phyloP scores from a whole-genome alignment of 192 early-diverging fungal species.

The Coemansia sp. region DNA sequence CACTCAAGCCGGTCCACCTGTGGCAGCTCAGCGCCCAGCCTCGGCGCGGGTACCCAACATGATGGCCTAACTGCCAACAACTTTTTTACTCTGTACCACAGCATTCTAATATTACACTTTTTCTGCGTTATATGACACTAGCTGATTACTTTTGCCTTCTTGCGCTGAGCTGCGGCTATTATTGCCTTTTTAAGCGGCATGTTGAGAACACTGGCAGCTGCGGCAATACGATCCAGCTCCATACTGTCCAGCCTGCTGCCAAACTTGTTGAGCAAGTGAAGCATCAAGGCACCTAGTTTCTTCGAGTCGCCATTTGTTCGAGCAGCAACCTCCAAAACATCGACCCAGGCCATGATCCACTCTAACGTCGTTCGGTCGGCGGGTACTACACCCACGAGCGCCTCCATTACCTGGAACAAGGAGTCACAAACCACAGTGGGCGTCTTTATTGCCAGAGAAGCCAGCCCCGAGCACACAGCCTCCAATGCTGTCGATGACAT shows the following conservation, averaged over 20 bases:
- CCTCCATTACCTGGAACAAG: conserved; percentile 34
- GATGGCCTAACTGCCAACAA: neutral
- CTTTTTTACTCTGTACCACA: neutral
- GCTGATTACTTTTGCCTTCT: conserved; percentile 4
- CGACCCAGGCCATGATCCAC: conserved; percentile 26
- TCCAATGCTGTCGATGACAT: conserved; percentile 13
- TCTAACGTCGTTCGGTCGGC: neutral
- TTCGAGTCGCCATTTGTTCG: conserved; percentile 18
- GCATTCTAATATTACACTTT: neutral
- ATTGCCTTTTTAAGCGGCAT: conserved; percentile 38
- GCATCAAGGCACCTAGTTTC: conserved; percentile 39
- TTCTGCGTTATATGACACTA: neutral
- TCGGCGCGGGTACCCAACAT: neutral
- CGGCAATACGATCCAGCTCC: conserved; percentile 24
- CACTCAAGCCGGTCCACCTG: neutral
- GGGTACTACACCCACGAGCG: conserved; percentile 22
- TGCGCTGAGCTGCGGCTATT: conserved; percentile 18
- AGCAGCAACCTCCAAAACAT: conserved; percentile 16
- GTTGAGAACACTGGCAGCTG: conserved; percentile 23
- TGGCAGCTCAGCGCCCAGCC: neutral
- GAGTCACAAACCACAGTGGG: conserved; percentile 3
- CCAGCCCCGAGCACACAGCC: conserved; percentile 18
- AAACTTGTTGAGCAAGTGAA: conserved; percentile 49
- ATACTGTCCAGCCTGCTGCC: conserved; percentile 13
- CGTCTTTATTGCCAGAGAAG: neutral